Evolutionary conservation across 495 filamentous ascomycete species (phyloP), one percentile per base, ranked within the genome.

Genomic region (Lophiotrema nucula): DNA sequence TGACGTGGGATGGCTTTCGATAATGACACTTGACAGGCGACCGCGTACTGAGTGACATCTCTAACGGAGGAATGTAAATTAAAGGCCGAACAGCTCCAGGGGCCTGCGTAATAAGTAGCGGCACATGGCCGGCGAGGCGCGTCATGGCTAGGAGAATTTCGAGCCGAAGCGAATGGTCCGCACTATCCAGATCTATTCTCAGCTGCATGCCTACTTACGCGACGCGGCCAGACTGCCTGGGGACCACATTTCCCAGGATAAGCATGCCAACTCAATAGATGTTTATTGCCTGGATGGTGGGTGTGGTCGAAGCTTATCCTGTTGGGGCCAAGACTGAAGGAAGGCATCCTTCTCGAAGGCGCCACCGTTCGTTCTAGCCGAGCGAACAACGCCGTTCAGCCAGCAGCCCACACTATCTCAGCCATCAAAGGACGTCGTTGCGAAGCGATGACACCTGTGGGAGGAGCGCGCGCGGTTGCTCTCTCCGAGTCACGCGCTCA

Each of bases 81-180:
- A n/a, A n/a, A n/a, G n/a, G 31, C 4, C 6, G 5, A 16, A 16
- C 8, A 37, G 44, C 5, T 16, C 21, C 13, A 28, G 46, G 46
- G 23, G 21, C 11, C 8, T 22, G 18, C 15, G 43, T 22, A 47
- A 18, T 15, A 16, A 47, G 23, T 25, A 25, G 19, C 2, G 22
- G n/a, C 46, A 33, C 46, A 44, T 59, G 47, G 47, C 21, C 11
- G 35, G 27, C 2, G 6, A 26, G n/a, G 57, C 57, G 42, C 57
- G 57, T 53, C 48, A 60, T 60, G 27, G 19, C 38, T 6, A 54
- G 48, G 57, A 60, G 57, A 53, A 18, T 52, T 47, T 53, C 38
- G 47, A 59, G 31, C 56, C 4, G 47, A 52, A 52, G 18, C 11
- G 47, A n/a, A 27, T 12, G 19, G 16, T 52, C 47, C 12, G 35